These are phyloP conservation scores for Coffea humblotiana DNA, from an alignment of 305 asterid species.

Conservation along the genomic window DNA sequence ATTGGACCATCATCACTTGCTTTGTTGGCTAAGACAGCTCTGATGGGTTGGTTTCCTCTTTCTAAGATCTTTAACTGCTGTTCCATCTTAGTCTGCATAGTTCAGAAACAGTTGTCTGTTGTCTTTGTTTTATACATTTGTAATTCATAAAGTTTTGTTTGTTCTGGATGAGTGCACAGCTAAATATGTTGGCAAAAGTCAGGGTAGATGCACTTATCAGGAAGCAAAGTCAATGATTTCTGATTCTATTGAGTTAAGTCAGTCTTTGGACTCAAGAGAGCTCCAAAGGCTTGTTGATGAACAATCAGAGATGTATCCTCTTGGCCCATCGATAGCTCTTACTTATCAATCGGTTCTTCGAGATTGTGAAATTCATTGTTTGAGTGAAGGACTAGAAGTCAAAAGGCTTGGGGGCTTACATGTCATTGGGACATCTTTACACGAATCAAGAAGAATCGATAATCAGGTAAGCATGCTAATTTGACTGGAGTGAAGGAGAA, in stretches of 20 bases:
- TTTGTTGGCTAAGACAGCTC: constrained; percentile 80
- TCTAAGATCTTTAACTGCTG: constrained; percentile 12
- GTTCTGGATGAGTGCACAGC: constrained; percentile 46
- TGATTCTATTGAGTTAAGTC: constrained; percentile 83
- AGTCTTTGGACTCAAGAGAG: constrained; percentile 62
- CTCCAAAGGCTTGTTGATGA: constrained; percentile 77
- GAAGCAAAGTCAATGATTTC: constrained; percentile 78
- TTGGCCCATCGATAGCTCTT: constrained; percentile 90
- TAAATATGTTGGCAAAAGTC: constrained; percentile 75
- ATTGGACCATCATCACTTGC: constrained; percentile 93
- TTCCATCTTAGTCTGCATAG: constrained; percentile 1
- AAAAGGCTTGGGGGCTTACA: constrained; percentile 96
- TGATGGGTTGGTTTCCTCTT: constrained; percentile 65
- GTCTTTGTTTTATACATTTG: constrained; percentile 12
- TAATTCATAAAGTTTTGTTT: constrained; percentile 7
- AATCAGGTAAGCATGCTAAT: constrained; percentile 64
- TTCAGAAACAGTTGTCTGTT: constrained; percentile 8
- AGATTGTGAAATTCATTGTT: constrained; percentile 88
- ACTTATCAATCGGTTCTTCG: constrained; percentile 81
- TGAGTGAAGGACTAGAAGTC: constrained; percentile 89
- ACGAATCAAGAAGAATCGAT: constrained; percentile 97
- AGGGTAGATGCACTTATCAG: constrained; percentile 66
- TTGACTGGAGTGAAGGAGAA: constrained; percentile 6
- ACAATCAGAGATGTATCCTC: constrained; percentile 81
- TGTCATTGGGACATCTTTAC: constrained; percentile 97